Base-by-base conservation (phyloP, 2,329 filamentous ascomycete species). In the Lachnellula suecica region DNA sequence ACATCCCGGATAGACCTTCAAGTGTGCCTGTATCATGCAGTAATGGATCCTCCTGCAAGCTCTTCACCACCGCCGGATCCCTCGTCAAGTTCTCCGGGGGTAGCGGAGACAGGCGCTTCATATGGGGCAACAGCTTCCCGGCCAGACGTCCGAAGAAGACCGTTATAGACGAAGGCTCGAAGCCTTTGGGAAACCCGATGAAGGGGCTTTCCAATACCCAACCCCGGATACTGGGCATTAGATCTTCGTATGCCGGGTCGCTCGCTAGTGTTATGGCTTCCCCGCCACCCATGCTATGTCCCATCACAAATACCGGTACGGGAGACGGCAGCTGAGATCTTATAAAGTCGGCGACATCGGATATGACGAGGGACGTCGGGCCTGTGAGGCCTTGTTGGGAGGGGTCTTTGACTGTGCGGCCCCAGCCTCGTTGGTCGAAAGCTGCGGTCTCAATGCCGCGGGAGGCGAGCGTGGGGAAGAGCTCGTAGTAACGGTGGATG, bases 361-460 rank as follows among this genome's bases (percentile, higher is more conserved):
- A 77, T 41, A 96, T 74, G 51, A 96, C 89, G 50, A 77, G 79
- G 2, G 77, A 59, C 2, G 91, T 96, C 6, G 86, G 79, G 6
- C 92, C 92, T 2, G 88, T 89, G 49, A 83, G 75, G 45, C 92
- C 92, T 62, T 76, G 79, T 56, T 93, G 79, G 11, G 79, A 71
- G 20, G 81, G 74, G 47, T 75, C 77, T 34, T 72, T 76, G 20
- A 87, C 88, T 49, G 83, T 88, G 51, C 82, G 84, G 55, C 92
- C 92, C 91, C 91, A 97, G 68, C 92, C 91, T 68, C 84, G 85
- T 75, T 96, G 92, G 70, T 97, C 92, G 68, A 92, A 89, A 56
- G 83, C 79, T 65, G 87, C 82, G 44, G 90, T 81, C 64, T 89
- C 84, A 63, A 97, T 91, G 56, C 88, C 89, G 49, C 79, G 79